Evolutionary conservation across 345 rosid species (phyloP), one percentile per base, ranked within the genome.

Genomic region (Turritis glabra): DNA sequence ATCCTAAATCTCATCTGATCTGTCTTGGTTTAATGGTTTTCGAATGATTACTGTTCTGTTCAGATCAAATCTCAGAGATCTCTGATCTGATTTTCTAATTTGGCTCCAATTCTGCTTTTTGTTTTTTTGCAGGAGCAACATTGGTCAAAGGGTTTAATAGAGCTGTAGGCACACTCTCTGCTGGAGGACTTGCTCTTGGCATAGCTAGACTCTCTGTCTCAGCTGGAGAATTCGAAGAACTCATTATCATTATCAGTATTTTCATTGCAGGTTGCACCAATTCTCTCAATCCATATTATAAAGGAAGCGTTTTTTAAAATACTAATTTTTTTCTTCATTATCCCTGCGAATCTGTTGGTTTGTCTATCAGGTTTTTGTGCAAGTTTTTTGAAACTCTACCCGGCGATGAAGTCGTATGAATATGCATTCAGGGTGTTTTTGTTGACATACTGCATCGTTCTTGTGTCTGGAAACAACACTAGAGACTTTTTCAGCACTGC

Each of bases 101-200:
- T 44, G 26, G 50, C 59, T 46, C 5, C 8, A 54, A 58, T 35
- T 62, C 37, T 48, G 18, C 12, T 35, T 30, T 30, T 6, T 30
- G 5, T 30, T 41, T 48, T 26, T 64, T 11, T 15, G 18, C 8
- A 92, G 98, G 98, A 25, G 96, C 96, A 69, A 93, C 98, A 5
- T 89, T 93, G 56, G 88, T 68, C 50, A 93, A 90, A 77, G 98
- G 98, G 30, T 90, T 93, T 73, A 90, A 93, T 80, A 87, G 98
- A 30, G 98, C 90, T 6, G 4, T 93, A 37, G 98, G 98, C 15
- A 93, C 98, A 55, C 43, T 93, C 7, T 86, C 92, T n/a, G 98
- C 97, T 8, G 98, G 92, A 55, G 86, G 82, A 17, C 86, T 93
- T 47, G 89, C 97, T 65, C 85, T 93, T 35, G 97, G 96, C 25